Evolutionary conservation across 176 grass and related monocot species (phyloP).

Genomic region (Aechmea fasciata): DNA sequence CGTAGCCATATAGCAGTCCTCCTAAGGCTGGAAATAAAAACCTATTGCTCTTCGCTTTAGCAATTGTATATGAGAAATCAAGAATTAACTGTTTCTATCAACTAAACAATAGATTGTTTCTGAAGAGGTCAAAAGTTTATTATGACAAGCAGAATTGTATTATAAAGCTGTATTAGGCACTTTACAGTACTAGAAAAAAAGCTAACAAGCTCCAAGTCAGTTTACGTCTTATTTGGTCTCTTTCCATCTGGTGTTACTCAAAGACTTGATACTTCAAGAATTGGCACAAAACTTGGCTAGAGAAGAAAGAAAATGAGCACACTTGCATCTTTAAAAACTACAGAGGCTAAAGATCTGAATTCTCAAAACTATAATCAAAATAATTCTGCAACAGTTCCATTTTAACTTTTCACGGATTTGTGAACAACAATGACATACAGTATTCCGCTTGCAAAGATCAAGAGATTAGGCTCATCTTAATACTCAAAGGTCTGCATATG

Average conservation of each 20-base stretch:
- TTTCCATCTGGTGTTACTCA: no score
- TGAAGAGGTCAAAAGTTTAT: background rate
- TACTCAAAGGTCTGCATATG: background rate
- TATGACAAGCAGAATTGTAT: no score
- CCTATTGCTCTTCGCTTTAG: slow-evolving; percentile 29
- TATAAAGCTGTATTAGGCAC: no score
- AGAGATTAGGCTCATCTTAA: background rate
- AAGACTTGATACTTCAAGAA: no score
- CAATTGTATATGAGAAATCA: background rate
- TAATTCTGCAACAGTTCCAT: no score
- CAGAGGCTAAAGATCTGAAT: no score
- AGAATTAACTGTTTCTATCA: background rate
- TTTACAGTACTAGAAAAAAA: background rate
- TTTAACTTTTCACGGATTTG: no score
- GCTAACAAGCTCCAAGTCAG: background rate
- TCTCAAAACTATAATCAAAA: no score
- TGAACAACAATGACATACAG: background rate
- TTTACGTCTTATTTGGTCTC: no score
- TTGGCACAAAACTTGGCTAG: no score
- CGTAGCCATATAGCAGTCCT: slow-evolving; percentile 91
- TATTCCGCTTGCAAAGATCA: background rate
- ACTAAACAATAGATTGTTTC: background rate
- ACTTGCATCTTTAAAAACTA: no score
- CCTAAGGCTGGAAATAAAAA: slow-evolving; percentile 90
- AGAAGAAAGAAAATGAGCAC: no score